Conservation (phyloP, 495 filamentous ascomycete genomes). For the Lophiostoma macrostomum region DNA sequence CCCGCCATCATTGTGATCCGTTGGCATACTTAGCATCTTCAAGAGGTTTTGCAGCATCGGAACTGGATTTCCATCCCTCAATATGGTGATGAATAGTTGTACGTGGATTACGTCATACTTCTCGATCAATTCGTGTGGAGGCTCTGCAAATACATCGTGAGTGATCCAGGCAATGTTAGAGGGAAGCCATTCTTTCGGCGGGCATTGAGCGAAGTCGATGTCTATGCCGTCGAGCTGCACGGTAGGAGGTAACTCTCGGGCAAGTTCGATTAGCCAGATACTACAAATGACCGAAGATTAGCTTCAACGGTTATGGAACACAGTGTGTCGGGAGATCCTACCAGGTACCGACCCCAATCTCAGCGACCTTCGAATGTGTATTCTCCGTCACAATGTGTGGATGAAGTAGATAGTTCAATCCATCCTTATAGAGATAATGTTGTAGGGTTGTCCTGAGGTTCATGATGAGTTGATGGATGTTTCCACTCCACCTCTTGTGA, state of each 20-base stretch:
- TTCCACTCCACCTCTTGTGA: neutral
- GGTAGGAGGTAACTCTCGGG: neutral
- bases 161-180: neutral
- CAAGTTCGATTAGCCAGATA: constrained; percentile 11
- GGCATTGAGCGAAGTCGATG: constrained; percentile 3
- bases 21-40: neutral
- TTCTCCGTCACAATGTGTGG: neutral
- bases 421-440: neutral
- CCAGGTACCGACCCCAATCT: constrained; percentile 7
- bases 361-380: neutral
- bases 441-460: neutral
- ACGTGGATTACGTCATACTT: constrained; percentile 8
- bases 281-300: neutral
- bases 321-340: neutral
- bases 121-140: neutral
- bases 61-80: neutral
- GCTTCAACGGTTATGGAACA: too few species aligned
- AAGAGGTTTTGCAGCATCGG: constrained; percentile 1
- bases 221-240: constrained; percentile 6
- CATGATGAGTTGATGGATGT: neutral
- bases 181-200: constrained; percentile 15
- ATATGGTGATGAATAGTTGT: neutral
- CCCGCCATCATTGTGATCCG: neutral
- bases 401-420: neutral
- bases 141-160: neutral